Evolutionary conservation across 2,329 filamentous ascomycete species (phyloP), one percentile per base, ranked within the genome.

Genomic region (Aspergillus ochraceoroseus): DNA sequence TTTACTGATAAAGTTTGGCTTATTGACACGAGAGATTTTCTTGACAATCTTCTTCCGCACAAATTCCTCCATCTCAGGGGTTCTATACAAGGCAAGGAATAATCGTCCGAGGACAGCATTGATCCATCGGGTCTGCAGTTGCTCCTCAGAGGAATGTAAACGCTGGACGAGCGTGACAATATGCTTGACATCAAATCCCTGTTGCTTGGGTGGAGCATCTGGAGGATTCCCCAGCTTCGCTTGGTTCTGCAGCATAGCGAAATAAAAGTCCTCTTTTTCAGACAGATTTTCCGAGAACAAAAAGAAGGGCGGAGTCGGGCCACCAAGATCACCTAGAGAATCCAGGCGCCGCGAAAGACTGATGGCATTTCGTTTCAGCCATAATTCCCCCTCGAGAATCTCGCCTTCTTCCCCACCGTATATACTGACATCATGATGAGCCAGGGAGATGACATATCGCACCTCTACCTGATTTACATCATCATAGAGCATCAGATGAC

Each of bases 191-290:
- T 94, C 84, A 55, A 94, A 94, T 9, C 81, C 74, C 48, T 86
- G 77, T 7, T 85, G 83, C 38, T 74, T 74, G 0, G 88, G 87
- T 1, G 80, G 76, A 13, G 72, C 70, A 39, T 74, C 70, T 14
- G 71, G 70, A 2, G 71, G 68, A 26, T 74, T 73, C 42, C 79
- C 73, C 11, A 77, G 76, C 54, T 83, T 80, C 52, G 88, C 82
- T 59, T 94, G 85, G 49, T 89, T 94, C 54, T 82, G 81, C 26
- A 98, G 72, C 53, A 98, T 72, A 8, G 90, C 85, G 65, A 95
- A 90, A 63, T 98, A 98, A 66, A 98, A 96, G 61, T 98, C 92
- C 64, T 98, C 92, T 64, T 98, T 98, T 32, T 92, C 87, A 0
- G 89, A 95, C 61, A 87, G 87, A 57, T 94, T 95, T 52, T 96